Conservation (phyloP, 306 rosid species). For the Medicago truncatula region MtrunA17r5.0-ANR NC_053043.1:32999001-32999500, state of each 20-base stretch:
- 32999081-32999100: constrained; percentile 7
- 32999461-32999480: too few species aligned
- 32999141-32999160: background rate
- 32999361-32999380: constrained; percentile 6
- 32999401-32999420: too few species aligned
- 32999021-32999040: background rate
- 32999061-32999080: background rate
- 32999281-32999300: constrained; percentile 30
- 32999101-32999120: background rate
- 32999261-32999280: constrained; percentile 32
- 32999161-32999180: background rate
- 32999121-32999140: background rate
- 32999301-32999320: constrained; percentile 43
- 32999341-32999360: constrained; percentile 25
- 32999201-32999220: background rate
- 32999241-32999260: constrained; percentile 36
- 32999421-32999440: too few species aligned
- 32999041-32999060: background rate
- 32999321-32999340: constrained; percentile 35
- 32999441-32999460: too few species aligned
- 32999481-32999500: too few species aligned
- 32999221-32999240: constrained; percentile 57
- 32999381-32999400: background rate
- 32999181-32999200: background rate
- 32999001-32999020: too few species aligned